These are phyloP conservation scores for Inosperma sp. DNA, from an alignment of 768 basidiomycete genomes.

Conservation along the genomic window DNA sequence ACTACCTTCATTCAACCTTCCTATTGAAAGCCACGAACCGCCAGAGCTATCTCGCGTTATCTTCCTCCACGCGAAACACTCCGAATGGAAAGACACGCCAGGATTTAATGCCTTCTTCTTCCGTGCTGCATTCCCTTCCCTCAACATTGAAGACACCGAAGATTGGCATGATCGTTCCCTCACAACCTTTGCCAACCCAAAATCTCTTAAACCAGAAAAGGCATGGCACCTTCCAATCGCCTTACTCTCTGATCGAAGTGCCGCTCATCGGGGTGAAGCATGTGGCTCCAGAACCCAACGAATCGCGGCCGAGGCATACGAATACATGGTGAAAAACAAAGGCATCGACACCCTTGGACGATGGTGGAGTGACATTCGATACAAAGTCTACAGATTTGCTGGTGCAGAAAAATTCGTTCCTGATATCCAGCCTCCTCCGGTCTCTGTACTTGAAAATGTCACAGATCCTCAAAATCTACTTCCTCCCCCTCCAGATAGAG, in stretches of 20 bases:
- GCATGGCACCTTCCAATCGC: slow-evolving; percentile 65
- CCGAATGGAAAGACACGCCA: slow-evolving; percentile 61
- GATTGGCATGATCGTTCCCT: slow-evolving; percentile 56
- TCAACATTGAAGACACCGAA: slow-evolving; percentile 51
- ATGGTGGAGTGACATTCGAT: slow-evolving; percentile 70
- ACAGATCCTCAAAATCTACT: slow-evolving; percentile 18
- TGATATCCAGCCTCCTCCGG: background rate
- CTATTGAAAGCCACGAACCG: slow-evolving; percentile 24
- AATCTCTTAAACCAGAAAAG: slow-evolving; percentile 16
- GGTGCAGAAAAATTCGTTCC: slow-evolving; percentile 32
- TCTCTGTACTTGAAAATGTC: background rate
- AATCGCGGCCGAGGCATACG: slow-evolving; percentile 57
- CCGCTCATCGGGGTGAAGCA: slow-evolving; percentile 55
- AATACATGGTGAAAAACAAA: slow-evolving; percentile 35
- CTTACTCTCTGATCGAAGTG: slow-evolving; percentile 63
- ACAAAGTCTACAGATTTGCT: slow-evolving; percentile 53
- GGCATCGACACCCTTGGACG: slow-evolving; percentile 33
- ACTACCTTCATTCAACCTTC: slow-evolving; percentile 19
- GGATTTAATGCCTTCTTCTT: slow-evolving; percentile 69
- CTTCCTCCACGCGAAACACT: slow-evolving; percentile 50
- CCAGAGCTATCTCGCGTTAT: slow-evolving; percentile 56
- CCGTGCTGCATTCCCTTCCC: slow-evolving; percentile 59
- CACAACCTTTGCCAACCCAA: slow-evolving; percentile 16
- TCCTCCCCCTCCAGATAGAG: slow-evolving; percentile 34
- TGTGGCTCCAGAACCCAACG: slow-evolving; percentile 58